Evolutionary conservation across 495 filamentous ascomycete species (phyloP), one percentile per base, ranked within the genome.

Genomic region (Bryoglossum gracile): DNA sequence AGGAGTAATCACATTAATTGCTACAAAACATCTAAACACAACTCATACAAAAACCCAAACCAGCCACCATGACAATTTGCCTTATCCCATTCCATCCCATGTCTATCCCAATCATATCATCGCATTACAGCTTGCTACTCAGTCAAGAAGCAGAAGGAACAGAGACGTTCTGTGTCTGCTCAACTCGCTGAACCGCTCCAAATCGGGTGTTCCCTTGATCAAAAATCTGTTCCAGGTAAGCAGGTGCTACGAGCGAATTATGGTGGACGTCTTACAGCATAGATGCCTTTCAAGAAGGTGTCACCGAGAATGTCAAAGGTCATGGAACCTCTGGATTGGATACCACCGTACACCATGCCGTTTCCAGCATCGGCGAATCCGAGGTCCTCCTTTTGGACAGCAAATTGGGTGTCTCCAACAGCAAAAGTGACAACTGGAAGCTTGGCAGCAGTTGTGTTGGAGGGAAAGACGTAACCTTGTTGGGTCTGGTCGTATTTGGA

Each of bases 241-340:
- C 21, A 21, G 16, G 16, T 1, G 18, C 18, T 3, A 9, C 23
- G 2, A 28, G 25, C 6, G 30, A 33, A 14, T 18, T 17, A 22
- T 23, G 21, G 28, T 30, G 16, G 23, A 26, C 35, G 19, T 71
- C 80, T 75, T 64, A 86, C 81, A 47, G 80, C 81, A 62, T 87
- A 89, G 41, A 86, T 68, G n/a, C 73, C 77, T 72, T 86, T 86
- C 64, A 90, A 64, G 61, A 85, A 88, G 1, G 77, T 78, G 59
- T 81, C 81, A 17, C 86, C 86, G 16, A 88, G 66, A 43, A 91
- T 84, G 61, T 91, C 84, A 52, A 87, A 82, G 8, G 69, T 63
- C 66, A 78, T 70, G 45, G 65, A 61, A 10, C 86, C 86, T 28
- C 85, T 71, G 14, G 76, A 81, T 68, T 91, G 86, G 35, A 91